Base-by-base conservation (phyloP, 2,329 filamentous ascomycete genomes). In the Rhynchosporium agropyri region DNA sequence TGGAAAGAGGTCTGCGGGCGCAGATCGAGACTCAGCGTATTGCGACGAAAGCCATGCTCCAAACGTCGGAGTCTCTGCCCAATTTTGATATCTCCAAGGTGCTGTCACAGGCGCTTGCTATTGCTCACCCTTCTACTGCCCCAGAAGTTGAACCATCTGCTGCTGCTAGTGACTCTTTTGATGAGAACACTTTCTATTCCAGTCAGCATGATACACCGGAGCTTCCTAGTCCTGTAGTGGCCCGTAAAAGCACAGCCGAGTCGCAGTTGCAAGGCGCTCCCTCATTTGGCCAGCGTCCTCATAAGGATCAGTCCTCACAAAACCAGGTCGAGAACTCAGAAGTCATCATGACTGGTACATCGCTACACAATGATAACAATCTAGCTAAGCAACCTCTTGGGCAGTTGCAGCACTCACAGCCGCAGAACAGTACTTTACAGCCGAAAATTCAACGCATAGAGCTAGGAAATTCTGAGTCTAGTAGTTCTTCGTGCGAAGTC, bases 131-230 rank as follows among this genome's bases (percentile, higher is more conserved):
- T 72, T 82, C 84, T 73, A 79, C 82, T 67, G 77, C 84, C 71
- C 77, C 81, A 74, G 80, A 82, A 69, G 80, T 81, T 81, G 84
- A 85, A 79, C 80, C 81, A 70, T 81, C 77, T 69, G 71, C 77
- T 76, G 86, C 86, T 75, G 83, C 84, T 73, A 90, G 83, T 83
- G 91, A 94, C 76, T 95, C 91, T 42, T 91, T 92, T 79, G 92
- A 97, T 78, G 89, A 96, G 75, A 92, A 96, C 74, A 95, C 92
- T 46, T 96, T 96, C 77, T 97, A 98, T 81, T 97, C 94, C 69
- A 97, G 93, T 78, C 91, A 89, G 79, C 89, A 93, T 80, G 90
- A 93, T 75, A 96, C 92, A 67, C 84, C 85, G 64, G 81, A 85
- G 61, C 82, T 80, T 36, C 79, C 78, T 56, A 77, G 79, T 63